Evolutionary conservation across 805 yeast genomes (phyloP), one percentile per base, ranked within the genome.

Genomic region (Myxozyma monticola): DNA sequence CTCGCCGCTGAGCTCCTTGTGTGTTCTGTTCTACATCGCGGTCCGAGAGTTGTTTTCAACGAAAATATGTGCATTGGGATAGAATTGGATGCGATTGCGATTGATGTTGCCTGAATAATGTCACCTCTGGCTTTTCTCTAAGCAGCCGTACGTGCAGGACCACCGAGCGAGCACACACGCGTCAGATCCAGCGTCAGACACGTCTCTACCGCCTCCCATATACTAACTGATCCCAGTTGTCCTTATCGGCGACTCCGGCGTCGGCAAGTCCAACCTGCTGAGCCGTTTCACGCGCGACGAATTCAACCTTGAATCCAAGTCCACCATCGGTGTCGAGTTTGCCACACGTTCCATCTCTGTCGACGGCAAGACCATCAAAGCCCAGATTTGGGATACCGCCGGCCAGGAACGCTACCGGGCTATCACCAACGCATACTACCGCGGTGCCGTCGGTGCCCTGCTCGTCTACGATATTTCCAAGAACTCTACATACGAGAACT

Each of bases 331-430:
- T 41, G 99, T 93, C 44, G 99, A 93, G 71, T 91, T 91, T 73
- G 98, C 98, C 37, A 93, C 98, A 20, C 79, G 97, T 68, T 90
- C 97, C 2, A 82, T 93, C 49, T 95, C 87, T 64, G 79, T 93
- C 52, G 98, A 93, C 66, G 96, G 96, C 60, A 93, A 91, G 74
- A 88, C 95, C 54, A 90, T 91, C 69, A 91, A 91, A 72, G 81
- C 95, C 64, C 99, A 91, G 75, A 91, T 91, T 67, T 91, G 99
- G 99, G 99, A 91, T 71, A 91, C 99, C 31, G 99, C 99, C 1
- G 99, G 99, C 55, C 99, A 91, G 74, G 99, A 91, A 71, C 82
- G 99, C 69, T 91, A 93, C 75, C 81, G 99, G 63, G 98, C 99
- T 38, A 91, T 91, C 69, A 93, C 99, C 28, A 83, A 93, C 49